Conservation (phyloP, 2,329 filamentous ascomycete species). For the Proliferodiscus dingleyae region DNA sequence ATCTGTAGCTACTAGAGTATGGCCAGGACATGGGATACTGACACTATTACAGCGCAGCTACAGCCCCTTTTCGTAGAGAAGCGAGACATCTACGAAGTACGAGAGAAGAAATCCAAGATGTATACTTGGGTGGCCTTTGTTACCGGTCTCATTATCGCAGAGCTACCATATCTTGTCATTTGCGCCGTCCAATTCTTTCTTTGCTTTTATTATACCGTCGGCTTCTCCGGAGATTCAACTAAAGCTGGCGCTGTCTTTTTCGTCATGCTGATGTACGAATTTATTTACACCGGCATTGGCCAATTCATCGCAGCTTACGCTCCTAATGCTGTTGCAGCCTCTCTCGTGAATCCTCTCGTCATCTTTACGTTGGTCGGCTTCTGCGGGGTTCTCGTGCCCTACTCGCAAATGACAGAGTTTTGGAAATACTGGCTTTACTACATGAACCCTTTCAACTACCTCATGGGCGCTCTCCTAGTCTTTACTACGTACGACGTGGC, state of each 20-base stretch:
- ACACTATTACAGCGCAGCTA: too few species aligned
- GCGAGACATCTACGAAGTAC: slow-evolving; percentile 52
- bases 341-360: slow-evolving; percentile 52
- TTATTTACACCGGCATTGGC: slow-evolving; percentile 56
- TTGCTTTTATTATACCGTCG: slow-evolving; percentile 56
- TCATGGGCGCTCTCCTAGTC: slow-evolving; percentile 51
- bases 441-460: slow-evolving; percentile 57
- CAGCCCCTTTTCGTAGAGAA: slow-evolving; percentile 54
- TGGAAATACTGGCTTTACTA: slow-evolving; percentile 53
- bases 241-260: slow-evolving; percentile 50
- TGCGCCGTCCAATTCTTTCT: slow-evolving; percentile 42
- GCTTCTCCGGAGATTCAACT: slow-evolving; percentile 40
- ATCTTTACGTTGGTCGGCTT: slow-evolving; percentile 60
- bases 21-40: too few species aligned
- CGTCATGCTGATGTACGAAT: slow-evolving; percentile 55
- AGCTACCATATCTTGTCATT: slow-evolving; percentile 42
- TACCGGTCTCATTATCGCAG: slow-evolving; percentile 44
- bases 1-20: too few species aligned
- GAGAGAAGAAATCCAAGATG: slow-evolving; percentile 58
- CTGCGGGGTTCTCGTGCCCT: slow-evolving; percentile 71
- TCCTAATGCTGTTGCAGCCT: slow-evolving; percentile 55
- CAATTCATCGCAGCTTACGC: slow-evolving; percentile 61
- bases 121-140: slow-evolving; percentile 57
- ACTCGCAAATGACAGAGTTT: slow-evolving; percentile 55
- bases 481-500: slow-evolving; percentile 45